Conservation (phyloP, 768 basidiomycete species). For the Mrakia blollopis region DNA sequence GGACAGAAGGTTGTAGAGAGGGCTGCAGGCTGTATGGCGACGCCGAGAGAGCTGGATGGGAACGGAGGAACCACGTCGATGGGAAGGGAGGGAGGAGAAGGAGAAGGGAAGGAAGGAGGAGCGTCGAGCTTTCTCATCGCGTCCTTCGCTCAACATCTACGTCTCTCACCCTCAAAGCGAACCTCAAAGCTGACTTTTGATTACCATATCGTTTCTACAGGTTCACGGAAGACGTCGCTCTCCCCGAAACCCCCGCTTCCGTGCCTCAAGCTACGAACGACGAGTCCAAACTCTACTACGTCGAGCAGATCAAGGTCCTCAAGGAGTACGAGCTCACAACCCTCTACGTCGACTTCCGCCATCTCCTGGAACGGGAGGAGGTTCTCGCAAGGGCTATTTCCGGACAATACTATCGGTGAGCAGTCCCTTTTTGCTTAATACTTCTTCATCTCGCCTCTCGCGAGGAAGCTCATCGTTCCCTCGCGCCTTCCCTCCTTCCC, state of each 20-base stretch:
- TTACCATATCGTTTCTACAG: conserved; percentile 47
- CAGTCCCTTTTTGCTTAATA: neutral
- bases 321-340: conserved; percentile 90
- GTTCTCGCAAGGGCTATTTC: conserved; percentile 89
- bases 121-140: conserved; percentile 26
- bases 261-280: conserved; percentile 47
- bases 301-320: conserved; percentile 93
- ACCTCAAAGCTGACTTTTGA: neutral
- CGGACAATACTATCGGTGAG: conserved; percentile 81
- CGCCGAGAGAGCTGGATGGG: neutral
- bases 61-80: too few species aligned
- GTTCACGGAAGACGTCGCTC: conserved; percentile 72
- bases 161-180: neutral
- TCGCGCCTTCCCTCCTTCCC: neutral
- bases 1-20: neutral
- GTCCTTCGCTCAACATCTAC: neutral
- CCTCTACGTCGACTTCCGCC: conserved; percentile 91
- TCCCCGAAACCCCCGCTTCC: conserved; percentile 73
- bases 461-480: neutral
- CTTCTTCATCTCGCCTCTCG: neutral
- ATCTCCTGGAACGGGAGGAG: conserved; percentile 83
- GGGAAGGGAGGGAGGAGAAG: neutral
- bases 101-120: neutral
- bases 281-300: conserved; percentile 64
- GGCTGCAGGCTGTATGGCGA: neutral